Conservation (phyloP, 331 rosid genomes). For the Spiraea crenata region DNA sequence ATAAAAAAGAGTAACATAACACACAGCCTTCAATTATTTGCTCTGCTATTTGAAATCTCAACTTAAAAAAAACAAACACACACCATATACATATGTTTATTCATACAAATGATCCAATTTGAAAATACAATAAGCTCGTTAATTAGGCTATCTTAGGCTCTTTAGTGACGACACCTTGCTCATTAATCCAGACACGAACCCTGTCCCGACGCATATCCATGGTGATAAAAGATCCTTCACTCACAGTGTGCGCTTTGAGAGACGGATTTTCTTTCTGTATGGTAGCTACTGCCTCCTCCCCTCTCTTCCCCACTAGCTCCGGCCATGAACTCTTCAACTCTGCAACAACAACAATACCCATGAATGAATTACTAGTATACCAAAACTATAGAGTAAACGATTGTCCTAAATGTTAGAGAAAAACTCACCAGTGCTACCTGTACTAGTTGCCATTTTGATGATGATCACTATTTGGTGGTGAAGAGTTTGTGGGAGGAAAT, state of each 20-base stretch:
- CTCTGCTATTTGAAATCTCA: too few relatives aligned
- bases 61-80: too few relatives aligned
- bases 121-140: background rate
- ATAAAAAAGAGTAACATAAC: too few relatives aligned
- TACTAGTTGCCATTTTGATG: background rate
- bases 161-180: conserved; percentile 14
- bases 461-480: background rate
- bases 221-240: conserved; percentile 26
- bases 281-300: conserved; percentile 23
- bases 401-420: background rate
- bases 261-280: conserved; percentile 26
- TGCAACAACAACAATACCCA: background rate
- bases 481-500: background rate
- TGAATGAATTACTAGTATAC: background rate
- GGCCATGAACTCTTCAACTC: conserved; percentile 40
- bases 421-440: background rate
- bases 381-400: too few relatives aligned
- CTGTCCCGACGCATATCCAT: conserved; percentile 34
- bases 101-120: background rate
- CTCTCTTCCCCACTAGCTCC: conserved; percentile 26
- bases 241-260: conserved; percentile 19
- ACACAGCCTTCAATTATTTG: too few relatives aligned
- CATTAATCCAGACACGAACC: conserved; percentile 41
- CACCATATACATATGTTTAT: too few relatives aligned
- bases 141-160: conserved; percentile 34